These are phyloP conservation scores for Linderina pennispora DNA, from an alignment of 192 early-diverging fungal species.

Conservation along the genomic window DNA sequence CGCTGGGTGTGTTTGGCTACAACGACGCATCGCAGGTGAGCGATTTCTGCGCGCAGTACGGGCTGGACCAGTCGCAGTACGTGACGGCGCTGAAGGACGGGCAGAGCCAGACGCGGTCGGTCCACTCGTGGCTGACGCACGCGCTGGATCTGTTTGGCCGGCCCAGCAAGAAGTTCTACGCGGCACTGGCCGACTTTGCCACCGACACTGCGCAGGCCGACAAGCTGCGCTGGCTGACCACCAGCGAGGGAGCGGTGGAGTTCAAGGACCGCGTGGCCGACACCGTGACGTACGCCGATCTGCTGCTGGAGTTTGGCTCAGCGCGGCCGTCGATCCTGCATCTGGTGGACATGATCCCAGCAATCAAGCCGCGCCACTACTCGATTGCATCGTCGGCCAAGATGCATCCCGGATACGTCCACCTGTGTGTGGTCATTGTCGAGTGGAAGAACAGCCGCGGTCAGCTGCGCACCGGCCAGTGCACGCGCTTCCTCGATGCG, in stretches of 20 bases:
- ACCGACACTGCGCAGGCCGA: constrained; percentile 61
- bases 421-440: constrained; percentile 87
- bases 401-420: constrained; percentile 83
- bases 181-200: constrained; percentile 65
- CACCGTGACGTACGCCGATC: constrained; percentile 79
- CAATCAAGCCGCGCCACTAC: constrained; percentile 95
- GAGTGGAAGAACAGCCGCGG: constrained; percentile 75
- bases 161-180: constrained; percentile 92
- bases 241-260: constrained; percentile 65
- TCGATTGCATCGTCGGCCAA: constrained; percentile 92
- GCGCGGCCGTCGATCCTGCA: constrained; percentile 67
- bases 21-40: constrained; percentile 72
- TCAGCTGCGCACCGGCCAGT: constrained; percentile 75
- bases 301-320: constrained; percentile 80
- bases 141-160: constrained; percentile 89
- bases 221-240: constrained; percentile 58
- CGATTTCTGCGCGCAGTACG: constrained; percentile 69
- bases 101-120: constrained; percentile 61
- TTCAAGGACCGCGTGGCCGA: constrained; percentile 79
- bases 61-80: constrained; percentile 57
- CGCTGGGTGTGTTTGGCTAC: constrained; percentile 87
- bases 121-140: constrained; percentile 76
- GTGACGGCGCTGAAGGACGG: constrained; percentile 58
- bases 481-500: constrained; percentile 78
- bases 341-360: constrained; percentile 67